A percentile compares a stretch with the other conserved stretches of the same genome.
These are phyloP conservation scores for Boletellus sp. DNA, from an alignment of 768 basidiomycete genomes.

Conservation along the genomic window DNA sequence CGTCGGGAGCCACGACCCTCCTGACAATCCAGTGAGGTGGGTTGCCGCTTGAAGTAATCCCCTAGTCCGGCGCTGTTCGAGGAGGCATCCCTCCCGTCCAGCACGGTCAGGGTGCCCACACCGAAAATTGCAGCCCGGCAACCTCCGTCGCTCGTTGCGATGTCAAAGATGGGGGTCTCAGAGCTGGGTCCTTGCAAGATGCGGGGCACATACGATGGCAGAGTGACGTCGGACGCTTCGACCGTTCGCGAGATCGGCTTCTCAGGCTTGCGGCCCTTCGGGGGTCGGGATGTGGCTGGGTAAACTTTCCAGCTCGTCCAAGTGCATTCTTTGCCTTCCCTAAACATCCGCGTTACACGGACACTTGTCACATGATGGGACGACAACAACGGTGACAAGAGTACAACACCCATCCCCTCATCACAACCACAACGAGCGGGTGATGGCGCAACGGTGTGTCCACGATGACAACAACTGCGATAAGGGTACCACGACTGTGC, in stretches of 20 bases:
- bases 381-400: no score
- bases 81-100: slow-evolving; percentile 48
- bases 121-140: slow-evolving; percentile 53
- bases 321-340: no score
- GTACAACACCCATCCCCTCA: no score
- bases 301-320: no score
- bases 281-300: no score
- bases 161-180: slow-evolving; percentile 38
- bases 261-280: slow-evolving; percentile 41
- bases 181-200: slow-evolving; percentile 25
- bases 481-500: no score
- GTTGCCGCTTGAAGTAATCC: slow-evolving; percentile 52
- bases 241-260: slow-evolving; percentile 38
- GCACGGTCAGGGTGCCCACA: slow-evolving; percentile 46
- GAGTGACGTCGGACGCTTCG: slow-evolving; percentile 23
- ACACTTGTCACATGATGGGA: no score
- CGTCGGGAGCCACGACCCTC: slow-evolving; percentile 38
- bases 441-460: no score
- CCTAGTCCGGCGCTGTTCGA: slow-evolving; percentile 41
- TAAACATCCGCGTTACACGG: no score
- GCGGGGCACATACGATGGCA: slow-evolving; percentile 34
- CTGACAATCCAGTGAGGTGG: slow-evolving; percentile 52
- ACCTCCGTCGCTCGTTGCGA: slow-evolving; percentile 56
- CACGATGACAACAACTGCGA: no score
- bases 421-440: no score